Conservation (phyloP, 768 basidiomycete species). For the Pluteus cervinus region DNA sequence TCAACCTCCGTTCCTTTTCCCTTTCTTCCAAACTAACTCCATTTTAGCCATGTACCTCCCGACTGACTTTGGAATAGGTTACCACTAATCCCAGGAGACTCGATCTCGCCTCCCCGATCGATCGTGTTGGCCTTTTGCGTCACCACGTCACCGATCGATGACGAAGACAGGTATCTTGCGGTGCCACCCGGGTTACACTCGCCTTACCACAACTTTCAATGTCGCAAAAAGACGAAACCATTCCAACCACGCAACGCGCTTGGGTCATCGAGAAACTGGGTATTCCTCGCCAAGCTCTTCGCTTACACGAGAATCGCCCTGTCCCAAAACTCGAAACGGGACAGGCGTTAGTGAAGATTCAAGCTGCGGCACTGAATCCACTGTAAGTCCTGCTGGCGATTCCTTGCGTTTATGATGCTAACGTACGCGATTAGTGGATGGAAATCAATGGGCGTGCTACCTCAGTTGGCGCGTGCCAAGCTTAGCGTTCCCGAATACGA, state of each 20-base stretch:
- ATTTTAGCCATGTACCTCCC: too few species aligned
- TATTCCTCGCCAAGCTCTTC: constrained; percentile 24
- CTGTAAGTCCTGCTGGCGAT: constrained; percentile 35
- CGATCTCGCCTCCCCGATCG: too few species aligned
- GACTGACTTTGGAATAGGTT: too few species aligned
- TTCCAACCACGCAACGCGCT: constrained; percentile 30
- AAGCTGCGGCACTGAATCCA: constrained; percentile 59
- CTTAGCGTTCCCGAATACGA: constrained; percentile 58
- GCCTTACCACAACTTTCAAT: too few species aligned
- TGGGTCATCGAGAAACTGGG: constrained; percentile 31
- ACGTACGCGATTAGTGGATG: constrained; percentile 40
- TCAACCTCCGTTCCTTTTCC: too few species aligned
- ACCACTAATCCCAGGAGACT: too few species aligned
- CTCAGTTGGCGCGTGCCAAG: constrained; percentile 38
- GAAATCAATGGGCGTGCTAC: constrained; percentile 47
- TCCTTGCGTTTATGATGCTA: neutral
- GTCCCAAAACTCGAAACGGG: constrained; percentile 28
- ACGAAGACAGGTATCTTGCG: too few species aligned
- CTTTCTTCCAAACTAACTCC: too few species aligned
- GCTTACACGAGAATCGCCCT: constrained; percentile 28
- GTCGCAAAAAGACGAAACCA: too few species aligned
- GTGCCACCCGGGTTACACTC: too few species aligned
- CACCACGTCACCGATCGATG: too few species aligned
- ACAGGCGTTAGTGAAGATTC: constrained; percentile 29
- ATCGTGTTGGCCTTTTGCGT: too few species aligned